phyloP scores from a whole-genome alignment of 2,329 filamentous ascomycete genomes.

The Apiospora arundinis region DNA sequence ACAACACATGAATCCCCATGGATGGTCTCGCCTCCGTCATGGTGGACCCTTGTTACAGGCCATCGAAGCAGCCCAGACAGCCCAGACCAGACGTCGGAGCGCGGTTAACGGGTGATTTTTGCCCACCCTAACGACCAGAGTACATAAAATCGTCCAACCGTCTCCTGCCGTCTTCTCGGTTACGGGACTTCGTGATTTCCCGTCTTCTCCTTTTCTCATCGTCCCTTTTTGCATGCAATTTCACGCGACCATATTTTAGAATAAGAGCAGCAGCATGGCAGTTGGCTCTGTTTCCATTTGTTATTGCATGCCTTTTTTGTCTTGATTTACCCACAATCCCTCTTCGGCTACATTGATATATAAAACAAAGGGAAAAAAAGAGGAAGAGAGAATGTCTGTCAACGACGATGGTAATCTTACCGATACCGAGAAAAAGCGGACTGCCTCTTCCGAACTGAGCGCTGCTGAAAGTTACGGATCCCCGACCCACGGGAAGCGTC shows the following conservation, averaged over 20 bases:
- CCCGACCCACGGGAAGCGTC: constrained; percentile 14
- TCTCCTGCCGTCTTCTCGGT: constrained; percentile 17
- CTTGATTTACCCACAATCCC: neutral
- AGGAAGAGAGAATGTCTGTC: neutral
- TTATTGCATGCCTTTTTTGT: constrained; percentile 2
- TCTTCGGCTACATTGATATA: neutral
- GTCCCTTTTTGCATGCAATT: neutral
- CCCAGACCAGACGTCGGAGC: constrained; percentile 12
- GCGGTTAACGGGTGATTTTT: constrained; percentile 11
- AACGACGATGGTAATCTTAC: constrained; percentile 6
- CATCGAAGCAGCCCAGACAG: constrained; percentile 14
- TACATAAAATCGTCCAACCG: constrained; percentile 16
- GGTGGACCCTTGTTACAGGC: constrained; percentile 17
- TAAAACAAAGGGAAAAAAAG: neutral
- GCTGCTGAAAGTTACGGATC: neutral
- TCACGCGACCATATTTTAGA: neutral
- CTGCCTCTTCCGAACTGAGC: constrained; percentile 6
- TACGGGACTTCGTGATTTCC: constrained; percentile 15
- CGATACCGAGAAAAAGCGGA: constrained; percentile 17
- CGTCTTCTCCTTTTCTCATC: constrained; percentile 4
- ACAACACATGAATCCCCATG: constrained; percentile 10
- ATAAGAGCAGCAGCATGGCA: constrained; percentile 3
- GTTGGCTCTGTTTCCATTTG: neutral
- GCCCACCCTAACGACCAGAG: neutral
- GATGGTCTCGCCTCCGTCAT: constrained; percentile 16